Evolutionary conservation across 768 basidiomycete genomes (phyloP).

Genomic region (Auricularia sp.): DNA sequence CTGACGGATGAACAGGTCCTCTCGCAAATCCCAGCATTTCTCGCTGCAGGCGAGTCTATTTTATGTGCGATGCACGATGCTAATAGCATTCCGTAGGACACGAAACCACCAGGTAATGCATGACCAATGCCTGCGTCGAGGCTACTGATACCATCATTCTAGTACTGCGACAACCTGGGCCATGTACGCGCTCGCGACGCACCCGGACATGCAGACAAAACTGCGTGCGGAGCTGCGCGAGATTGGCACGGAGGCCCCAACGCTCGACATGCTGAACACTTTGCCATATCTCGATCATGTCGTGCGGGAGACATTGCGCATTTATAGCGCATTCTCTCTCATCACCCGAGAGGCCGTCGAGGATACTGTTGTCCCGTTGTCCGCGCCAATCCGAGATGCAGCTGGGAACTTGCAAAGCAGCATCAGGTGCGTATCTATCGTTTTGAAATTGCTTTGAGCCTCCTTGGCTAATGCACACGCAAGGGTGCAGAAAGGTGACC

Average conservation of each 20-base stretch:
- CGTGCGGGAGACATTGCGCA: slow-evolving; percentile 47
- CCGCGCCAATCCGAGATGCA: slow-evolving; percentile 34
- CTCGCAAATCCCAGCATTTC: slow-evolving; percentile 48
- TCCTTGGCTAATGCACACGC: no score
- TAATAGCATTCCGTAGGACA: slow-evolving; percentile 11
- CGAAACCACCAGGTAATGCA: slow-evolving; percentile 12
- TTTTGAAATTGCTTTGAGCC: neutral
- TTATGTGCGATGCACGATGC: no score
- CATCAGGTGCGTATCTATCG: slow-evolving; percentile 23
- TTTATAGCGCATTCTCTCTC: slow-evolving; percentile 40
- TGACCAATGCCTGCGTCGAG: neutral
- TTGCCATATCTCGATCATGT: slow-evolving; percentile 64
- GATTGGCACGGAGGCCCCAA: slow-evolving; percentile 44
- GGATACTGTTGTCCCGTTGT: slow-evolving; percentile 46
- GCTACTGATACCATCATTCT: no score
- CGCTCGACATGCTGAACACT: slow-evolving; percentile 57
- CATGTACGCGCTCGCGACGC: slow-evolving; percentile 41
- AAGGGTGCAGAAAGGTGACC: slow-evolving; percentile 11
- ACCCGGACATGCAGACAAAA: slow-evolving; percentile 39
- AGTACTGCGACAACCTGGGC: slow-evolving; percentile 44
- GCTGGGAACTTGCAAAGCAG: slow-evolving; percentile 29
- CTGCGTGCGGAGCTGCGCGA: slow-evolving; percentile 48
- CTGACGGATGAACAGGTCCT: slow-evolving; percentile 56
- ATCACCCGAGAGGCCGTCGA: slow-evolving; percentile 35
- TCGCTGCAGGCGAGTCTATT: slow-evolving; percentile 28